Conservation (phyloP, 495 filamentous ascomycete species). For the Daldinia bambusicola region DNA sequence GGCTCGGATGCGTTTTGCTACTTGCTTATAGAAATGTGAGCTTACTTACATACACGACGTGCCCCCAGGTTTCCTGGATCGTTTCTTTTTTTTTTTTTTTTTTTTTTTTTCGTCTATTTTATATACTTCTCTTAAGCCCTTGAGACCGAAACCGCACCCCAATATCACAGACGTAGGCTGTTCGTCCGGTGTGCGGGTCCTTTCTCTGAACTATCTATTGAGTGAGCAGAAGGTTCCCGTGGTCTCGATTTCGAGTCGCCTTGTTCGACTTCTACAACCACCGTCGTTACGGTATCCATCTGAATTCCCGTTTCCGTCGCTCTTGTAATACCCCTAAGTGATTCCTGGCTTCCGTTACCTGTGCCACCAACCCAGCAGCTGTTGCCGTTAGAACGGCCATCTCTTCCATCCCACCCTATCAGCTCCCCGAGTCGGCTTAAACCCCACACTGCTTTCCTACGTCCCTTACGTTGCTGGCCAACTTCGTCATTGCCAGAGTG, state of each 20-base stretch:
- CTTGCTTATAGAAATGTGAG: no score
- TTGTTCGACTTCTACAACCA: slow-evolving; percentile 49
- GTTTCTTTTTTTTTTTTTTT: no score
- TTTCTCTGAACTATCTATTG: slow-evolving; percentile 37
- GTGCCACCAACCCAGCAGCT: slow-evolving; percentile 32
- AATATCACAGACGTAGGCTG: slow-evolving; percentile 26
- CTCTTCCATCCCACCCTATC: slow-evolving; percentile 19
- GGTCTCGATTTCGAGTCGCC: slow-evolving; percentile 31
- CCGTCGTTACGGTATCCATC: slow-evolving; percentile 56
- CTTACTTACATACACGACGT: no score
- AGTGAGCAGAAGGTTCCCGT: slow-evolving; percentile 33
- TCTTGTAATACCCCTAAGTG: slow-evolving; percentile 47
- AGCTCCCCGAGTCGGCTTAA: slow-evolving; percentile 9
- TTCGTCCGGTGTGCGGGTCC: slow-evolving; percentile 12
- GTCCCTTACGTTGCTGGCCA: slow-evolving; percentile 37
- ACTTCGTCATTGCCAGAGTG: slow-evolving; percentile 20
- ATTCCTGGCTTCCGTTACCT: slow-evolving; percentile 48
- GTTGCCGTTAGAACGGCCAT: slow-evolving; percentile 19
- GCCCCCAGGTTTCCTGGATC: no score
- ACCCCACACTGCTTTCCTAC: slow-evolving; percentile 27
- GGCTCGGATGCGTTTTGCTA: no score
- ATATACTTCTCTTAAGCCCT: not conserved
- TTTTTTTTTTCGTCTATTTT: not conserved
- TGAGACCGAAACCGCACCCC: not conserved
- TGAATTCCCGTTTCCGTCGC: slow-evolving; percentile 52